Base-by-base conservation (phyloP, 495 filamentous ascomycete genomes). In the Talaromyces proteolyticus region DNA sequence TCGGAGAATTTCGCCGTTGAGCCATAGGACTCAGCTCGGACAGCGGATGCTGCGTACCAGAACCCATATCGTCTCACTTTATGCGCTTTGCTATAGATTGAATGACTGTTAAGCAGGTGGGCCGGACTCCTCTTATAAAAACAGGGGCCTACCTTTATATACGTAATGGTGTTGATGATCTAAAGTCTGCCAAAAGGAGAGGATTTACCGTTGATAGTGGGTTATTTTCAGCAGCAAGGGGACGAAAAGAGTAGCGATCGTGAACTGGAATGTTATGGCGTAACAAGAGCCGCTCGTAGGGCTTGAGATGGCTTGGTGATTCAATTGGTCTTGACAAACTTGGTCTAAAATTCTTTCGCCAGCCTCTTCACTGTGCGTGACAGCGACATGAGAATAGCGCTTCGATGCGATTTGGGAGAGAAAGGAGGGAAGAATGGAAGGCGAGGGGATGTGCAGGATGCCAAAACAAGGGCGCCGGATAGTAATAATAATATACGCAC, bases 1-100 rank as follows among this genome's bases (percentile, higher is more conserved):
- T 87, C 3, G 86, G 86, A 37, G 89, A 93, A 61, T 94, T 93
- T 36, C 77, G 66, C 52, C 77, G 67, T 47, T 73, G 70, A 43
- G 75, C 76, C 71, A 77, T 70, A 12, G 76, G 77, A 54, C 75
- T 77, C 59, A 81, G 63, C 61, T 81, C 77, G 23, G 76, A 73
- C 12, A 81, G 65, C 44, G 77, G 77, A 54, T 74, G 61, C 59
- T 73, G 75, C 17, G 50, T 52, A 21, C 64, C 66, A 52, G 58
- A 60, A 26, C 54, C 62, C 67, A 76, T 74, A 16, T 54, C 74
- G 57, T 26, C 41, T 11, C 12, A 10, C 10, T 16, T 50, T 34
- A 8, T 34, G 8, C 14, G 29, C 8, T n/a, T n/a, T 4, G 1
- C 29, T 34, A 16, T 22, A 6, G 8, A 3, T 42, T 8, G 10